A percentile compares a stretch with the other conserved stretches of the same genome.
Evolutionary conservation across 495 filamentous ascomycete genomes (phyloP).

Genomic region (Aspergillus campestris): DNA sequence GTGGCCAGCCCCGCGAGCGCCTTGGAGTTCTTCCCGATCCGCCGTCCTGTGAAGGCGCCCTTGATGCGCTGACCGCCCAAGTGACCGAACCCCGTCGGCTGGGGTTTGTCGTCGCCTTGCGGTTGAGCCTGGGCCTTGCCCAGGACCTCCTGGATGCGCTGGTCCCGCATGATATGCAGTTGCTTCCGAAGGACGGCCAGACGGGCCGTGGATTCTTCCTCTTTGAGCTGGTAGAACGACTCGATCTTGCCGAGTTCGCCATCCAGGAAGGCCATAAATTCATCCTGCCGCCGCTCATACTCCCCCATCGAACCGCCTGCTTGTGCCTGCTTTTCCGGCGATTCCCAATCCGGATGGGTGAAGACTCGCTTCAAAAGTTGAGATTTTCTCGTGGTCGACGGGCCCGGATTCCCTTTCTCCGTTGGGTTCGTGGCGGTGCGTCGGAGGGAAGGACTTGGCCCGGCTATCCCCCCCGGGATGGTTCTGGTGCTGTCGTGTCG

Average conservation of each 20-base stretch:
- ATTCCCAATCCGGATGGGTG: slow-evolving; percentile 20
- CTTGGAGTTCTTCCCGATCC: slow-evolving; percentile 50
- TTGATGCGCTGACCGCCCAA: slow-evolving; percentile 19
- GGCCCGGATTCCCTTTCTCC: slow-evolving; percentile 9
- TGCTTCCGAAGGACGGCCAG: slow-evolving; percentile 66
- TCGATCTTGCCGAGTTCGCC: slow-evolving; percentile 78
- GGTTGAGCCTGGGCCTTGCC: slow-evolving; percentile 20
- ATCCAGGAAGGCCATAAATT: slow-evolving; percentile 76
- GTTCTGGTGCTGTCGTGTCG: slow-evolving; percentile 13
- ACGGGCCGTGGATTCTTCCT: slow-evolving; percentile 66
- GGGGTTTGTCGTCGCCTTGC: slow-evolving; percentile 11
- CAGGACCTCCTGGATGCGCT: slow-evolving; percentile 62
- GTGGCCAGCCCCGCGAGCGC: slow-evolving; percentile 46
- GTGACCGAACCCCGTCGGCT: slow-evolving; percentile 15
- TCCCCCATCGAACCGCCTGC: slow-evolving; percentile 38
- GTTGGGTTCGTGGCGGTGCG: slow-evolving; percentile 8
- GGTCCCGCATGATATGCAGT: slow-evolving; percentile 79
- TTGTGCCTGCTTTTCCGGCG: slow-evolving; percentile 23
- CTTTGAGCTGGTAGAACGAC: slow-evolving; percentile 72
- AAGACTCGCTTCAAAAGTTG: slow-evolving; percentile 32
- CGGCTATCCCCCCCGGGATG: slow-evolving; percentile 2
- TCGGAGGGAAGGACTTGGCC: slow-evolving; percentile 7
- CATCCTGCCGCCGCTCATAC: slow-evolving; percentile 52
- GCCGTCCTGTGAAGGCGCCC: slow-evolving; percentile 23
- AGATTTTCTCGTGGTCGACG: slow-evolving; percentile 17